Evolutionary conservation across 2,329 filamentous ascomycete genomes (phyloP), one percentile per base, ranked within the genome.

Genomic region (Rhynchosporium graminicola): DNA sequence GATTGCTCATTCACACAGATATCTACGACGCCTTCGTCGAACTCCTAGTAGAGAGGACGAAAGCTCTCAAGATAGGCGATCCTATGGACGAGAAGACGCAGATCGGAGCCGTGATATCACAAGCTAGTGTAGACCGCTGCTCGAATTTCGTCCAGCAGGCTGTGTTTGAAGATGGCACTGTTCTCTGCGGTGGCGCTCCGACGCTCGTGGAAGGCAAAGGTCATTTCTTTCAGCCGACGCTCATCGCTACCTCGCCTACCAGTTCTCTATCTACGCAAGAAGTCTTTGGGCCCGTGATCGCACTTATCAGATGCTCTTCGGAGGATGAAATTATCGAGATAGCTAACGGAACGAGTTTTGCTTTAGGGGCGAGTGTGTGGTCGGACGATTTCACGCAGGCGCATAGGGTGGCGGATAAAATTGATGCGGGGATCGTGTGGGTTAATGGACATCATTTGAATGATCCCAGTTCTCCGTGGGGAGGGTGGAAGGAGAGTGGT

Each of bases 311-410:
- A 45, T 98, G 97, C 73, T 83, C 90, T 50, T 91, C 88, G 0
- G 94, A 97, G 77, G 87, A 89, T 56, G 92, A 97, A 71, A 93
- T 96, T 3, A 86, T 97, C 31, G 80, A 83, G 63, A 77, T 93
- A 67, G 93, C 94, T 4, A 98, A 98, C 76, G 77, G 79, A 48
- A 83, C 90, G 1, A 87, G 92, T 59, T 92, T 97, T 45, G 94
- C 94, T 1, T 82, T 98, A 51, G 94, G 94, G 0, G 93, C 91
- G 0, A 97, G 97, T 78, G 96, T 98, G 78, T 97, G 90, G 81
- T 92, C 84, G 10, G 76, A 79, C 56, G 82, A 89, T 70, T 67
- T 88, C 38, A 78, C 81, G 71, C 78, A 87, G 10, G 81, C 85
- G 42, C 78, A 81, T 71, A 80, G 86, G 42, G 83, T 90, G 0